Evolutionary conservation across 495 filamentous ascomycete genomes (phyloP), one percentile per base, ranked within the genome.

Genomic region (Daldinia concentrica): DNA sequence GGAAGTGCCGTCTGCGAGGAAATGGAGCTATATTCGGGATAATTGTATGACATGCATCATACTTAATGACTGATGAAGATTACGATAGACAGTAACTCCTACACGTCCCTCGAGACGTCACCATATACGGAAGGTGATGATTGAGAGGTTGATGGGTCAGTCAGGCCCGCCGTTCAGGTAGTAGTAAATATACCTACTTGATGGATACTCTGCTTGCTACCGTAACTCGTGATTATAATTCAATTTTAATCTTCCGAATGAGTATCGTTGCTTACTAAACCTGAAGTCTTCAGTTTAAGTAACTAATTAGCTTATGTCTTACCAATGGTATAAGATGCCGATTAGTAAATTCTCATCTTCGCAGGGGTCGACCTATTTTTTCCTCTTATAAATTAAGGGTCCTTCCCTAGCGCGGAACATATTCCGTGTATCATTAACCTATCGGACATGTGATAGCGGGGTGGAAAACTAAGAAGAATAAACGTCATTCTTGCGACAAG

Each of bases 91-190:
- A 26, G 62, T 70, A 74, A 74, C 63, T 71, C 63, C 56, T 62
- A 74, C 58, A 70, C 71, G 71, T 74, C 67, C 71, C 71, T 67
- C 63, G 11, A 71, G 62, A 64, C 41, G 62, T 30, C 54, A 26
- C 37, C 12, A 39, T 15, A 62, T 15, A 62, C 27, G 39, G 37
- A 52, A 19, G 34, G 58, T 54, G 39, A 39, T 51, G 39, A 17
- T 58, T 56, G 22, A 64, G 67, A 71, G 71, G 71, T 74, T 71
- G 67, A 74, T 71, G 71, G 71, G 43, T 74, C 71, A 71, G 71
- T 74, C 63, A n/a, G 27, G 36, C 29, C 34, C 50, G 9, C 26
- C 15, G 17, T 19, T 29, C 4, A 24, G 36, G 43, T 56, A 36
- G 29, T 26, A 4, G 45, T 15, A 30, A 58, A 58, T 45, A 55